Evolutionary conservation across 176 grass and related monocot genomes (phyloP), one percentile per base, ranked within the genome.

Genomic region (Raddia distichophylla): DNA sequence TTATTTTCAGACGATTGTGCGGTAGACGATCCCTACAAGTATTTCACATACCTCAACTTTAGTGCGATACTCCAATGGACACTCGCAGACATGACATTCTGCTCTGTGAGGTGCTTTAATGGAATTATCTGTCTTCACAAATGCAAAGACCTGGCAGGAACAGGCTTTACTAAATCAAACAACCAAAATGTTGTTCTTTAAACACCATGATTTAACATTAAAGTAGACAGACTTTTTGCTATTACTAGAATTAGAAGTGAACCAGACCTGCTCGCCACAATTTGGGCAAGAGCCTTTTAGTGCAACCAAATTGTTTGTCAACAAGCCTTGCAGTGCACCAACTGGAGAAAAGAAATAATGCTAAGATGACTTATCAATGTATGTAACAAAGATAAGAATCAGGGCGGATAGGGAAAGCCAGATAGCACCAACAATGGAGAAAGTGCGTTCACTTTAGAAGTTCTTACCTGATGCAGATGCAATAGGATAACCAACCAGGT

Each of bases 81-180:
- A 93, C 4, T 93, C 82, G 47, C 96, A 98, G n/a, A 98, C 96
- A 93, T 98, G 96, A 14, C 96, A 98, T 79, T 91, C 84, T 42
- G 96, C 93, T 88, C 64, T 87, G 56, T 98, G 96, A 64, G 90
- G 89, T 43, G 44, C 67, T 77, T 75, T 64, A 19, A 75, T 86
- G 44, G 86, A 91, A 65, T 86, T 95, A 64, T 91, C 90, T 0
- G 88, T 88, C 79, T 84, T 95, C 27, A 98, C 96, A 71, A 98
- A 95, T 69, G 96, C 91, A 87, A 98, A 98, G 12, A 98, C 96
- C 96, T 98, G 54, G 20, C 15, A 84, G 22, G 6, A 74, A 82
- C 35, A 91, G 13, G 42, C 35, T 71, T 47, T 40, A 63, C 15
- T 48, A 82, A 78, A 5, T 81, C 49, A 77, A 59, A 71, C 33